A percentile compares a stretch with the other conserved stretches of the same genome.
These are phyloP conservation scores for Rhododendron henanense DNA, from an alignment of 148 eudicot species.

Conservation along the genomic window DNA sequence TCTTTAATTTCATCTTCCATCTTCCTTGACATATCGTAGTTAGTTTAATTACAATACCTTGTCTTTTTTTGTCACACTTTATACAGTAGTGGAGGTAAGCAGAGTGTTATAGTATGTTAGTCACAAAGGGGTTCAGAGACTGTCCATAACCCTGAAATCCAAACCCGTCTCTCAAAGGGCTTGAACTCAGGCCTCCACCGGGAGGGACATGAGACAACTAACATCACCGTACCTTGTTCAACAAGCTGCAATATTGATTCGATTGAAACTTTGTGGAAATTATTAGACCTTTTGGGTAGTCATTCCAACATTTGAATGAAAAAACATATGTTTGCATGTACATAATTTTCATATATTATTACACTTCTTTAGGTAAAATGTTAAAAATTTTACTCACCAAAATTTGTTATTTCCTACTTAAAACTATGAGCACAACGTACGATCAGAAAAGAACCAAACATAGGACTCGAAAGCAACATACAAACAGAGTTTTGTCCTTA, in stretches of 20 bases:
- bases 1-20: neutral
- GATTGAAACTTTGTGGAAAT: neutral
- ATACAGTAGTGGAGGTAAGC: no score
- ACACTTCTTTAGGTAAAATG: neutral
- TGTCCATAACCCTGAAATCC: no score
- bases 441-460: neutral
- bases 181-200: no score
- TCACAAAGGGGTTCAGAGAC: no score
- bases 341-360: neutral
- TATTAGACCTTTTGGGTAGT: neutral
- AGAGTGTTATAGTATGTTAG: no score
- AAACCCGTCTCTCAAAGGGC: no score
- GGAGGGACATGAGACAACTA: no score
- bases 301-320: neutral
- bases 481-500: neutral
- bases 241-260: neutral
- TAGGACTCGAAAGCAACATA: neutral
- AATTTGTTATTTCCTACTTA: neutral
- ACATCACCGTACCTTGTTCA: neutral
- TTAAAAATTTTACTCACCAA: neutral
- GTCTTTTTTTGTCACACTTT: no score
- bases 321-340: neutral
- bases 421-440: neutral
- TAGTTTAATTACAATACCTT: neutral
- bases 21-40: neutral